phyloP scores from a whole-genome alignment of 208 protist species.

The Trypanosoma caninum region DNA sequence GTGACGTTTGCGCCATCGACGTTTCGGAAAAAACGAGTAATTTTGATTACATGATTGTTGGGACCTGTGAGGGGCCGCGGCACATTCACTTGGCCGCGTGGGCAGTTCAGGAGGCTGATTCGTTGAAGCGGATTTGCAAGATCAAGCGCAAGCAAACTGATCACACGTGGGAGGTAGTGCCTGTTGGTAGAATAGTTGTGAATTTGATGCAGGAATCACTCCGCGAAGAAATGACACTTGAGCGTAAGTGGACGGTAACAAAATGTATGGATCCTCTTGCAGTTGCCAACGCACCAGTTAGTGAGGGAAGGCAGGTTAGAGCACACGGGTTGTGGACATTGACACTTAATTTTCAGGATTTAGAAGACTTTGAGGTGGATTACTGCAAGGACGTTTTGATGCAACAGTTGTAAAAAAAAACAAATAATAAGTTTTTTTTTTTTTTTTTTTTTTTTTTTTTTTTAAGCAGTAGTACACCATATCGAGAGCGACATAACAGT shows the following conservation, averaged over 20 bases:
- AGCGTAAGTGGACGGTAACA: slow-evolving; percentile 90
- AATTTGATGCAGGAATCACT: slow-evolving; percentile 86
- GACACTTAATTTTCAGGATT: slow-evolving; percentile 87
- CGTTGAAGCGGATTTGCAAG: slow-evolving; percentile 66
- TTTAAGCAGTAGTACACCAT: neutral
- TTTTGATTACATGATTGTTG: slow-evolving; percentile 91
- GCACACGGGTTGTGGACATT: slow-evolving; percentile 88
- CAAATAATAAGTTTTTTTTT: slow-evolving; percentile 5
- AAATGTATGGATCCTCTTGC: slow-evolving; percentile 77
- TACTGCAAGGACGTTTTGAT: slow-evolving; percentile 89
- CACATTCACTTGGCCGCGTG: slow-evolving; percentile 89
- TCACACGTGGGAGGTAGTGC: slow-evolving; percentile 84
- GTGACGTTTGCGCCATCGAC: slow-evolving; percentile 85
- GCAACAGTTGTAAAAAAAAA: slow-evolving; percentile 40
- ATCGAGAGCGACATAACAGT: neutral
- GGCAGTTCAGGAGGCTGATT: slow-evolving; percentile 86
- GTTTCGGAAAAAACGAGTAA: slow-evolving; percentile 76
- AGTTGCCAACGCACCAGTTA: slow-evolving; percentile 73
- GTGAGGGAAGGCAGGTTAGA: slow-evolving; percentile 71
- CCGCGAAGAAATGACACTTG: slow-evolving; percentile 68
- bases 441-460: slow-evolving; percentile 15
- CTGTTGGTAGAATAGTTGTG: slow-evolving; percentile 83
- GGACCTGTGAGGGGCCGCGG: slow-evolving; percentile 78
- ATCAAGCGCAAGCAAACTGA: slow-evolving; percentile 72
- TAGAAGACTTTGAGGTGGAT: slow-evolving; percentile 91